phyloP scores from a whole-genome alignment of 805 yeast species.

The Candida broadrunensis region DNA sequence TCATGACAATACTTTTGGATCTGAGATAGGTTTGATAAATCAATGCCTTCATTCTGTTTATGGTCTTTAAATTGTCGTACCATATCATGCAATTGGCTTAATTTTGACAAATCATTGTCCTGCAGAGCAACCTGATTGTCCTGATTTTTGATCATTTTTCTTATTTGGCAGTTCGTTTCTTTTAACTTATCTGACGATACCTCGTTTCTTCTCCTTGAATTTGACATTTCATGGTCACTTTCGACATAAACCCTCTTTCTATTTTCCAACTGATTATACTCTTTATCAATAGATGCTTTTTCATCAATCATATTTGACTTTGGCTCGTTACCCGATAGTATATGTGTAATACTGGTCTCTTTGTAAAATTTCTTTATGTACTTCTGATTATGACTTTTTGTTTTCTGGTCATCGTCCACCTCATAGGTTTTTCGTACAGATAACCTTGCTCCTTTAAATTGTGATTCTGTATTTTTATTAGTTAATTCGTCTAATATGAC shows the following conservation, averaged over 20 bases:
- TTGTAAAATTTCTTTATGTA: conserved; percentile 13
- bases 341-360: conserved; percentile 12
- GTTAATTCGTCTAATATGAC: no score
- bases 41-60: background rate
- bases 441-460: no score
- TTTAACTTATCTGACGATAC: no score
- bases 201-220: no score
- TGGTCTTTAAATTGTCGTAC: background rate
- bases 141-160: conserved; percentile 3
- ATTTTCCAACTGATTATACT: no score
- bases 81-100: background rate
- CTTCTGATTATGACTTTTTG: conserved; percentile 15
- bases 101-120: background rate
- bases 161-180: no score
- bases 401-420: background rate
- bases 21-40: background rate
- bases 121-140: background rate
- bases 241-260: no score
- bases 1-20: background rate
- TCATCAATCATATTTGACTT: no score
- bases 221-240: no score
- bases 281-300: no score
- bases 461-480: no score
- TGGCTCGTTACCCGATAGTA: no score
- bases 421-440: background rate